Evolutionary conservation across 768 basidiomycete species (phyloP), one percentile per base, ranked within the genome.

Genomic region (Amanita exitialis): DNA sequence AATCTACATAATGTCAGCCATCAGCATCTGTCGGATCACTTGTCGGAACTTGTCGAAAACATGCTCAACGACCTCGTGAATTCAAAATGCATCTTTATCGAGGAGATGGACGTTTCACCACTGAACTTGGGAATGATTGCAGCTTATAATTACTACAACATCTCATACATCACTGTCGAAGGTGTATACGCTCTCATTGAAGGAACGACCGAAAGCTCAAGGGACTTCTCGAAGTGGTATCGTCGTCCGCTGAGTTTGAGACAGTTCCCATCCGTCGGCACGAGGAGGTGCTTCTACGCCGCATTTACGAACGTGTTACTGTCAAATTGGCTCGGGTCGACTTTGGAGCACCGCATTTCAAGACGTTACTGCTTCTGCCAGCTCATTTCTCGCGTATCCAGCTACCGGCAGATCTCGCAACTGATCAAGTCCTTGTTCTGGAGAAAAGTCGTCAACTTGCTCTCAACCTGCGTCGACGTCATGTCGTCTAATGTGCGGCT

Each of bases 71-170:
- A 97, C 62, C 76, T 99, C 27, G 87, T 92, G 51, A 86, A 87
- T 57, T 95, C 94, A 9, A 66, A 97, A 66, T 97, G 94, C 60
- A 97, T 98, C 57, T 64, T 86, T 6, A 88, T 99, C 43, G 91
- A 84, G 72, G 91, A 95, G 63, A 92, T 94, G 86, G 91, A 95
- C 55, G 79, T 90, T 1, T 80, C 83, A 2, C 82, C 93, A 1
- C 80, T 97, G 59, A 99, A 98, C 67, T 72, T 97, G 34, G 96
- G 96, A 51, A 96, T 97, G 93, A 97, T 99, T 58, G 96, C 94
- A 0, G 92, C 94, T n/a, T n/a, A n/a, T n/a, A n/a, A n/a, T 0
- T 93, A 92, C 69, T 95, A 92, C 65, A 90, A 92, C 60, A 92
- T 93, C 37, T 92, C 89, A 50, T 90, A 96, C 66, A 88, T 95